Evolutionary conservation across 225 moss, liverwort and hornwort species (phyloP).

Genomic region (Climacium dendroides): DNA sequence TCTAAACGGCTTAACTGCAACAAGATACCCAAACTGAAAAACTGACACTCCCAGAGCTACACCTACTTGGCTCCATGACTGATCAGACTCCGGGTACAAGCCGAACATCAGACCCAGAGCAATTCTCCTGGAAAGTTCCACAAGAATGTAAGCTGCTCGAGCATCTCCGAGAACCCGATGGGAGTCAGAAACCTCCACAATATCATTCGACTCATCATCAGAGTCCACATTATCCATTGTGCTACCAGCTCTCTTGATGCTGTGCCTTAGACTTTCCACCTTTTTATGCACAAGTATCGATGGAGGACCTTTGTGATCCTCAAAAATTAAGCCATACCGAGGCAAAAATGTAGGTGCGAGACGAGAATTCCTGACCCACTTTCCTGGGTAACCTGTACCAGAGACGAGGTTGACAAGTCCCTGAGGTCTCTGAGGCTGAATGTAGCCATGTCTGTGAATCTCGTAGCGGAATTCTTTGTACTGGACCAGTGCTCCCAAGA

Average conservation of each 20-base stretch:
- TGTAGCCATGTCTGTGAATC: slow-evolving; percentile 14
- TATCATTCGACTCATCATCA: slow-evolving; percentile 50
- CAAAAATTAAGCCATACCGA: slow-evolving; percentile 70
- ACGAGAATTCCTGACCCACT: slow-evolving; percentile 68
- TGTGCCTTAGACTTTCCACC: slow-evolving; percentile 40
- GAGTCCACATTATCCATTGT: slow-evolving; percentile 12
- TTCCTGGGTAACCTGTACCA: slow-evolving; percentile 48
- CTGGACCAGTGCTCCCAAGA: slow-evolving; percentile 65
- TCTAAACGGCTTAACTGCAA: slow-evolving; percentile 56
- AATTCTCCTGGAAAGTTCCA: slow-evolving; percentile 70
- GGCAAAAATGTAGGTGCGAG: slow-evolving; percentile 49
- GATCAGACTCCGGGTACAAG: slow-evolving; percentile 45
- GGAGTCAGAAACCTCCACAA: slow-evolving; percentile 31
- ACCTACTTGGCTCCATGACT: slow-evolving; percentile 71
- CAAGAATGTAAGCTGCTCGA: slow-evolving; percentile 53
- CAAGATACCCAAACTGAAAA: slow-evolving; percentile 53
- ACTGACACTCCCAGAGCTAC: slow-evolving; percentile 38
- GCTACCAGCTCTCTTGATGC: slow-evolving; percentile 38
- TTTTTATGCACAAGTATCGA: slow-evolving; percentile 41
- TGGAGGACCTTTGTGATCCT: slow-evolving; percentile 83
- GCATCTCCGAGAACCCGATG: slow-evolving; percentile 49
- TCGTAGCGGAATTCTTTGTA: slow-evolving; percentile 50
- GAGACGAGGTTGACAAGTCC: slow-evolving; percentile 33
- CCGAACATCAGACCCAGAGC: slow-evolving; percentile 66
- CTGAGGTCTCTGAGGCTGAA: slow-evolving; percentile 19